These are phyloP conservation scores for Jatropha podagrica DNA, from an alignment of 441 rosid species.

Conservation along the genomic window DNA sequence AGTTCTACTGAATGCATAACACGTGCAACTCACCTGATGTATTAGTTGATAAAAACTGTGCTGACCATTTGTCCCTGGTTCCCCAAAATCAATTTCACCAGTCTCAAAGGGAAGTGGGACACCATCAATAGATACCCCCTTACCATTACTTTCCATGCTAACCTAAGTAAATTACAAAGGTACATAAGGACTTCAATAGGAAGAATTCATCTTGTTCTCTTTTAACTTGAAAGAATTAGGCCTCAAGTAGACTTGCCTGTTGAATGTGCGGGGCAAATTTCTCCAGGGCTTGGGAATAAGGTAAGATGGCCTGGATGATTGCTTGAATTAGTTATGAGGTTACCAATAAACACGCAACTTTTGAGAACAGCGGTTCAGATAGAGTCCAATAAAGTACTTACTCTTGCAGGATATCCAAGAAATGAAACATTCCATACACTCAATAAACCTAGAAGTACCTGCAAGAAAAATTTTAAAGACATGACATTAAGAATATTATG, in stretches of 20 bases:
- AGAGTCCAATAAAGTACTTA: constrained; percentile 36
- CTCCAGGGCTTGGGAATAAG: constrained; percentile 92
- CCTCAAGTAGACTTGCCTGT: constrained; percentile 52
- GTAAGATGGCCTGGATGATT: constrained; percentile 78
- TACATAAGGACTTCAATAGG: constrained; percentile 11
- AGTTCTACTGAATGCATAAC: neutral
- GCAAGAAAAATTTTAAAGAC: constrained; percentile 29
- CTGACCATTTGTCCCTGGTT: constrained; percentile 98
- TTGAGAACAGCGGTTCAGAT: constrained; percentile 9
- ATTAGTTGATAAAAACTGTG: constrained; percentile 99
- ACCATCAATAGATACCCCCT: constrained; percentile 96
- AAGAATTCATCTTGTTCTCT: neutral
- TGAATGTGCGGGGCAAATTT: constrained; percentile 96
- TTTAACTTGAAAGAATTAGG: constrained; percentile 2
- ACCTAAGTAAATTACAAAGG: constrained; percentile 46
- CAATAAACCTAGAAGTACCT: constrained; percentile 88
- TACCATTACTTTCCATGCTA: constrained; percentile 99
- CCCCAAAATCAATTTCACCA: constrained; percentile 99
- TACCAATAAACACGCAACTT: neutral
- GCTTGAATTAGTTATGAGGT: constrained; percentile 11
- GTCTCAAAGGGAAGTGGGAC: constrained; percentile 75
- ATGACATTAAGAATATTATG: constrained; percentile 17
- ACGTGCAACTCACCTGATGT: constrained; percentile 66
- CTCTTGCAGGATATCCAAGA: constrained; percentile 94
- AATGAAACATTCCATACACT: constrained; percentile 96